A percentile compares a stretch with the other conserved stretches of the same genome.
phyloP scores from a whole-genome alignment of 495 filamentous ascomycete species.

The Oleoguttula mirabilis region DNA sequence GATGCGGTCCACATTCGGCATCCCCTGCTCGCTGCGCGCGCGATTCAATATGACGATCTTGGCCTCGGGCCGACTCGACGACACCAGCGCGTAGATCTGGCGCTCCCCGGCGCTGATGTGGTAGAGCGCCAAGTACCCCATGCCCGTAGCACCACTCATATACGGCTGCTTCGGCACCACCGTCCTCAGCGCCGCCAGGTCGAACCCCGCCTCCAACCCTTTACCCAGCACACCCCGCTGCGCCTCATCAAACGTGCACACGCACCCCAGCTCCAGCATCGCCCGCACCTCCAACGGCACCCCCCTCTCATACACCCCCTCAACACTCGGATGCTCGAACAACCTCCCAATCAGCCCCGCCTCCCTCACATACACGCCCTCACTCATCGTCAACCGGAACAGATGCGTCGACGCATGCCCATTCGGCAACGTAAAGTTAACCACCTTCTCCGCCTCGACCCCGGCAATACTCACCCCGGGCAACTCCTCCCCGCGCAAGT shows the following conservation, averaged over 20 bases:
- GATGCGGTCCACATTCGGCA: slow-evolving; percentile 83
- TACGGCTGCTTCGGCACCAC: slow-evolving; percentile 59
- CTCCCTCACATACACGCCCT: slow-evolving; percentile 76
- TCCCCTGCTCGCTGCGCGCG: slow-evolving; percentile 59
- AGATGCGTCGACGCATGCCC: slow-evolving; percentile 87
- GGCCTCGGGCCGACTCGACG: slow-evolving; percentile 65
- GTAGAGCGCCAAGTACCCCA: slow-evolving; percentile 82
- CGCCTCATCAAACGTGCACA: slow-evolving; percentile 88
- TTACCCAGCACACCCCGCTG: slow-evolving; percentile 86
- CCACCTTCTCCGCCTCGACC: slow-evolving; percentile 72
- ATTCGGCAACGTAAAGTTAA: slow-evolving; percentile 83
- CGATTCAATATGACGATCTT: slow-evolving; percentile 77
- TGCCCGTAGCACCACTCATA: slow-evolving; percentile 46
- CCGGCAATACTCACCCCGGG: slow-evolving; percentile 82
- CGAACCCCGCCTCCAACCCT: slow-evolving; percentile 87
- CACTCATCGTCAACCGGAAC: slow-evolving; percentile 82
- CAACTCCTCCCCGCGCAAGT: slow-evolving; percentile 72
- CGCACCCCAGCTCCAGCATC: slow-evolving; percentile 74
- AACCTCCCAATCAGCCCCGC: slow-evolving; percentile 66
- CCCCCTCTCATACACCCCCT: slow-evolving; percentile 93
- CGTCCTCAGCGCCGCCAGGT: slow-evolving; percentile 61
- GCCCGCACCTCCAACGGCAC: slow-evolving; percentile 74
- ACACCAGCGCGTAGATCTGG: slow-evolving; percentile 90
- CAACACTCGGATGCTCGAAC: slow-evolving; percentile 85
- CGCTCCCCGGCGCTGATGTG: slow-evolving; percentile 81